Evolutionary conservation across 2,329 filamentous ascomycete genomes (phyloP).

Genomic region (Claviceps purpurea): DNA sequence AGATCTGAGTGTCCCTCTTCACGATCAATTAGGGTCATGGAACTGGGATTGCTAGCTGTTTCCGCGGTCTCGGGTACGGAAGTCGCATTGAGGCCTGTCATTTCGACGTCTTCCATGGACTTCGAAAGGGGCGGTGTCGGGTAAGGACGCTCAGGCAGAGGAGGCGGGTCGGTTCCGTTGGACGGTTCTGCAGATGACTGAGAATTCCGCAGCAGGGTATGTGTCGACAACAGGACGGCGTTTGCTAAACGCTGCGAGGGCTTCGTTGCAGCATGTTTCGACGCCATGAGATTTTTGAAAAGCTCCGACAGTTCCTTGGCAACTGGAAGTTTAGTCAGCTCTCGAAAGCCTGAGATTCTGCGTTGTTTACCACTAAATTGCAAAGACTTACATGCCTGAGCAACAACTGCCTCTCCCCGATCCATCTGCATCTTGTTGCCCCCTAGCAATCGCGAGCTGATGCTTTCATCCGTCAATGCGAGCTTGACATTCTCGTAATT

Average conservation of each 20-base stretch:
- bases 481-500: conserved; percentile 60
- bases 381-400: conserved; percentile 57
- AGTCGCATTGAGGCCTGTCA: conserved; percentile 20
- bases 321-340: conserved; percentile 39
- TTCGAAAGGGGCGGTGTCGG: conserved; percentile 20
- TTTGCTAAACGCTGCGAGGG: conserved; percentile 69
- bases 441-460: conserved; percentile 61
- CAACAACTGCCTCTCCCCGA: conserved; percentile 44
- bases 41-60: conserved; percentile 34
- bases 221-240: conserved; percentile 53
- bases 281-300: conserved; percentile 57
- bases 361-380: neutral
- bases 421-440: conserved; percentile 41
- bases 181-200: conserved; percentile 16
- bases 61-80: conserved; percentile 20
- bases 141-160: conserved; percentile 35
- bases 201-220: conserved; percentile 21
- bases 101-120: conserved; percentile 20
- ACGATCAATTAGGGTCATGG: conserved; percentile 37
- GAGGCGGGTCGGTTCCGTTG: conserved; percentile 25
- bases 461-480: conserved; percentile 47
- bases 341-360: conserved; percentile 16
- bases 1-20: conserved; percentile 23
- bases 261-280: conserved; percentile 46
- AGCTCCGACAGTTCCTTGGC: conserved; percentile 58